Percentiles rank a stretch among this genome's conserved stretches.
These are phyloP conservation scores for Cyclotella distinguenda DNA, from an alignment of 108 stramenopile species.

Conservation along the genomic window DNA sequence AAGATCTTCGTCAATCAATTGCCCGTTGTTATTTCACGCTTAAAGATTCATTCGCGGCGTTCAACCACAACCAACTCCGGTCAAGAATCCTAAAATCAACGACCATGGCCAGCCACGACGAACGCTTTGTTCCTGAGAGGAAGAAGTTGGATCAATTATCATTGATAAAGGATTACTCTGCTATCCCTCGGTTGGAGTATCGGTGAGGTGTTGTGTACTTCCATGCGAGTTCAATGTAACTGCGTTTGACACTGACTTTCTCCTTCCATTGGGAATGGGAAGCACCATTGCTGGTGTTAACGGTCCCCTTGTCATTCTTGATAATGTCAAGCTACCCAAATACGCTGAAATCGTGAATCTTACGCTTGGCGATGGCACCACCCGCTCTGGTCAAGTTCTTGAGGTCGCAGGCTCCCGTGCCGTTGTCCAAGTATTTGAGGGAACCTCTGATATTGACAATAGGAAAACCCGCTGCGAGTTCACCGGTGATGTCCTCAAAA, in stretches of 20 bases:
- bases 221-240: neutral
- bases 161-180: slow-evolving; percentile 89
- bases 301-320: slow-evolving; percentile 98
- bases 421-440: slow-evolving; percentile 99
- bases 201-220: slow-evolving; percentile 53
- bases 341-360: slow-evolving; percentile 99
- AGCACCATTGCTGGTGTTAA: slow-evolving; percentile 98
- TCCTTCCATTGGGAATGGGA: slow-evolving; percentile 23
- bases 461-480: slow-evolving; percentile 96
- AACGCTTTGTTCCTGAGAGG: slow-evolving; percentile 82
- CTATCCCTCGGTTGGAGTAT: slow-evolving; percentile 86
- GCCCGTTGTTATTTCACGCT: too few relatives aligned
- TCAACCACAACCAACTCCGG: neutral
- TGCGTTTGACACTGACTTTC: too few relatives aligned
- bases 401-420: slow-evolving; percentile 97
- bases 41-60: too few relatives aligned
- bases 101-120: slow-evolving; percentile 45
- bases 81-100: neutral
- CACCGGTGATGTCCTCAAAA: slow-evolving; percentile 98
- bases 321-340: slow-evolving; percentile 99
- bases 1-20: too few relatives aligned
- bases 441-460: slow-evolving; percentile 99
- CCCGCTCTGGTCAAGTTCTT: slow-evolving; percentile 96
- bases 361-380: slow-evolving; percentile 91
- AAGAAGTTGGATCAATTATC: slow-evolving; percentile 75